Percentiles rank a stretch among this genome's conserved stretches.
These are phyloP conservation scores for Daedaleopsis nitida DNA, from an alignment of 768 basidiomycete species.

Conservation along the genomic window DNA sequence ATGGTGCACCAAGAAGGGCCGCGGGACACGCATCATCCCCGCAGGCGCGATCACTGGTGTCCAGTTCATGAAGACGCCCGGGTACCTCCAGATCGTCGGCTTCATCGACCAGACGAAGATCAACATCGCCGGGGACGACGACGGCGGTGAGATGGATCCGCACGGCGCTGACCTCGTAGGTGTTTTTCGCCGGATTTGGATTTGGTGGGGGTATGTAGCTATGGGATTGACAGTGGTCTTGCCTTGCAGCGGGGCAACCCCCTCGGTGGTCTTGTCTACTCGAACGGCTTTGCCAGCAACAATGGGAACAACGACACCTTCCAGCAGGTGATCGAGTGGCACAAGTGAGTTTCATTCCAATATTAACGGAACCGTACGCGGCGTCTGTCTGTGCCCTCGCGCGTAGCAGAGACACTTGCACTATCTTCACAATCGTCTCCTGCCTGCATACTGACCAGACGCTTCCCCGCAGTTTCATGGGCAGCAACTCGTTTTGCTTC, in stretches of 20 bases:
- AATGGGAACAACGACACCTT: constrained; percentile 42
- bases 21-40: constrained; percentile 77
- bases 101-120: constrained; percentile 63
- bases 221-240: neutral
- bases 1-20: constrained; percentile 73
- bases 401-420: no score
- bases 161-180: constrained; percentile 67
- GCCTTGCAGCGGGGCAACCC: constrained; percentile 71
- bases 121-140: constrained; percentile 54
- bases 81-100: constrained; percentile 64
- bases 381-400: no score
- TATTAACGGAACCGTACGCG: no score
- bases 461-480: constrained; percentile 62
- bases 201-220: no score
- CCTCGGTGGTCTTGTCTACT: constrained; percentile 70
- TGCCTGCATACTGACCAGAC: no score
- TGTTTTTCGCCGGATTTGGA: constrained; percentile 3
- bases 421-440: no score
- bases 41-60: constrained; percentile 61
- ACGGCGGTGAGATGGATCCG: constrained; percentile 78
- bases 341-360: constrained; percentile 64
- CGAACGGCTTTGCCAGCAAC: constrained; percentile 51
- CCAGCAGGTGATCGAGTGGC: constrained; percentile 68
- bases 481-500: constrained; percentile 62
- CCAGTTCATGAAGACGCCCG: constrained; percentile 60